Percentiles rank a stretch among this genome's conserved stretches.
Conservation (phyloP, 2,329 filamentous ascomycete genomes). For the Fusarium circinatum region DNA sequence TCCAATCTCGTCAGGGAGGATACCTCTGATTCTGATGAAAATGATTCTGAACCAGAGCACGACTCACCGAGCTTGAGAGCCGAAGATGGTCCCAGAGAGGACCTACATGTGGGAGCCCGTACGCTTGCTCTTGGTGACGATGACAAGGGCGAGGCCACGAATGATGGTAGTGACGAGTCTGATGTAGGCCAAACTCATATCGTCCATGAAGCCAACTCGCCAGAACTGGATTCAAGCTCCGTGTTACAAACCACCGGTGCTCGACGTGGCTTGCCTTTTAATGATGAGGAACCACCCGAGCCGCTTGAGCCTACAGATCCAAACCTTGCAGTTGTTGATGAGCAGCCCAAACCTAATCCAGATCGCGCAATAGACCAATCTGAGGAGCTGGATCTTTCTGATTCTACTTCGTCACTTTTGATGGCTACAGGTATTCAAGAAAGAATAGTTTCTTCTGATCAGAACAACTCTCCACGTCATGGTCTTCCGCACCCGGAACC, state of each 20-base stretch:
- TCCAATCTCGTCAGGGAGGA: not conserved
- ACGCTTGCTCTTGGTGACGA: not conserved
- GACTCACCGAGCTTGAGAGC: not conserved
- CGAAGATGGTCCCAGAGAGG: not conserved
- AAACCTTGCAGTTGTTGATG: not conserved
- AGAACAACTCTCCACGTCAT: not conserved
- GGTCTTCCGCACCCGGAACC: not conserved
- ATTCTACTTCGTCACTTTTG: slow-evolving; percentile 2
- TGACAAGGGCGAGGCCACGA: not conserved
- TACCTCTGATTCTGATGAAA: not conserved
- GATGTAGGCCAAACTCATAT: not conserved
- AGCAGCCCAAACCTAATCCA: not conserved
- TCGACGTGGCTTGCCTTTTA: not conserved
- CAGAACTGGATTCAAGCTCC: not conserved
- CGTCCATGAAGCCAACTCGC: not conserved
- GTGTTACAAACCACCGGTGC: not conserved
- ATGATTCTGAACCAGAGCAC: slow-evolving; percentile 3
- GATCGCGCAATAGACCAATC: not conserved
- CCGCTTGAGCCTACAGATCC: not conserved
- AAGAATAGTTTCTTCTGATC: not conserved
- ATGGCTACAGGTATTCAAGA: not conserved
- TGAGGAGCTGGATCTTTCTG: not conserved
- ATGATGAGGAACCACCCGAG: not conserved
- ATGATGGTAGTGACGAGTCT: not conserved
- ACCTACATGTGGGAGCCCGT: not conserved